Base-by-base conservation (phyloP, 139 green algal species). In the Picochlorum costavermella region DNA sequence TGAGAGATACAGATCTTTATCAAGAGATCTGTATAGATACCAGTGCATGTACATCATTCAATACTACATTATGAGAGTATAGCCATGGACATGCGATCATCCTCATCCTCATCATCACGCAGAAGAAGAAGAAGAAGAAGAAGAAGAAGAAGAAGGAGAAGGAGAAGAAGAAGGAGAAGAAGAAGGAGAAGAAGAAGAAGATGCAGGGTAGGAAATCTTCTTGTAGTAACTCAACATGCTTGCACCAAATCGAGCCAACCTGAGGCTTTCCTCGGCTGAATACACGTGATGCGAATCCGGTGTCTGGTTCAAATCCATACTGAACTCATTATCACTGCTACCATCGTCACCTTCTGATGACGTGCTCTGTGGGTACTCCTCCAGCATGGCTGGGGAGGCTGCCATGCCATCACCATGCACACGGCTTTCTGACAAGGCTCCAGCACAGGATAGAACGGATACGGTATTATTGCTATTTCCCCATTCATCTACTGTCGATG, bases 391-490 rank as follows among this genome's bases (percentile, higher is more conserved):
- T 23, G 56, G 63, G 14, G 30, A 16, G 30, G 16, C 20, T 20
- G 11, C 56, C 56, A 62, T 62, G 5, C 56, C 56, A 62, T 62
- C 56, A 11, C 17, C 56, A 25, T 66, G 16, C 11, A 16, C 51
- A 25, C 26, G 17, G 14, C 29, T 23, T 16, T 33, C 28, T 16
- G 25, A 6, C 28, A 33, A 20, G 4, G 56, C 49, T 31, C 26
- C 64, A 25, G 29, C 11, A 43, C 14, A 13, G 1, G 33, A 40
- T 40, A 20, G 14, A 25, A 84, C 70, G 36, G 72, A 61, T 29
- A 85, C 48, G 29, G 90, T 73, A 28, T 92, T 92, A 75, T 92
- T 92, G 65, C 67, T 79, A 70, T 92, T 92, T 50, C 83, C 85
- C 8, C 48, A 33, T 1, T 16, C 17, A 68, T 82, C 71, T 28